phyloP scores from a whole-genome alignment of 345 rosid species.

The Eucalyptus erythrocorys region DNA sequence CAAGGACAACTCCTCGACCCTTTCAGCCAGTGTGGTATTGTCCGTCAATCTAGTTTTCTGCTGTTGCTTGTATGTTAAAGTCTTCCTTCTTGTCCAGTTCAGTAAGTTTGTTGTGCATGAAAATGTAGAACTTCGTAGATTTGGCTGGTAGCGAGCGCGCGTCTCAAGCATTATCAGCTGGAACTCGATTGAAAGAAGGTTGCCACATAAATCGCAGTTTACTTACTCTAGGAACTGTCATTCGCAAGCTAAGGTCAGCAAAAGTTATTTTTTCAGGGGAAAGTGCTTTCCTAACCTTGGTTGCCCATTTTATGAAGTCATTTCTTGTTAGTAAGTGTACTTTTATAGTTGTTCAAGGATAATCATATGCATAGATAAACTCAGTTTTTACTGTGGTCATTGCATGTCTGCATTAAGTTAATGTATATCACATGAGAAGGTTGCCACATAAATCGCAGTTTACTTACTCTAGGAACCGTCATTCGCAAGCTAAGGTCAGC shows the following conservation, averaged over 20 bases:
- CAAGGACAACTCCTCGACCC: slow-evolving; percentile 82
- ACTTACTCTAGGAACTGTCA: slow-evolving; percentile 86
- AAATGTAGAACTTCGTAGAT: slow-evolving; percentile 78
- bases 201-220: slow-evolving; percentile 97
- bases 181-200: slow-evolving; percentile 91
- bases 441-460: slow-evolving; percentile 94
- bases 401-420: no score
- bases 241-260: slow-evolving; percentile 84
- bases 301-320: background rate
- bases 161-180: slow-evolving; percentile 83
- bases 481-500: slow-evolving; percentile 88
- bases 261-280: background rate
- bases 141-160: slow-evolving; percentile 99
- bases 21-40: slow-evolving; percentile 86
- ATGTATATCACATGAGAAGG: no score
- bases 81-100: background rate
- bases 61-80: background rate
- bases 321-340: background rate
- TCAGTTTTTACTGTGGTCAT: no score
- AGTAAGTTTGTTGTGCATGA: background rate
- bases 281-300: background rate
- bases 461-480: slow-evolving; percentile 88
- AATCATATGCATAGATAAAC: no score
- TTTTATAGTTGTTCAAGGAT: background rate
- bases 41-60: background rate